Base-by-base conservation (phyloP, 2,329 filamentous ascomycete species). In the Cladosporium sp. region DNA sequence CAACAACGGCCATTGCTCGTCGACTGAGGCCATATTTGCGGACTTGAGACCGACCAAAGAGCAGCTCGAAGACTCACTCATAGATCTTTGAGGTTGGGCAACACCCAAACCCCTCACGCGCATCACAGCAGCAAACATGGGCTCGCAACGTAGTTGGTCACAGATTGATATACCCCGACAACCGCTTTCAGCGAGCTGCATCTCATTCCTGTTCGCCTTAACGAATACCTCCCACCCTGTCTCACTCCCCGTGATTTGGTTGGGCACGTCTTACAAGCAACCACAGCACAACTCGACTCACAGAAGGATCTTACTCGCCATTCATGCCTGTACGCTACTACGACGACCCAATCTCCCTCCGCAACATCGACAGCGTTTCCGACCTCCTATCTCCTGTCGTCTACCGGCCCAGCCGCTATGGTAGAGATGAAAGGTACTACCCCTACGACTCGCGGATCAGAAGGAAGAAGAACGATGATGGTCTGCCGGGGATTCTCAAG, bases 301-400 rank as follows among this genome's bases (percentile, higher is more conserved):
- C n/a, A n/a, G n/a, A n/a, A n/a, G n/a, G n/a, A n/a, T n/a, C n/a
- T 19, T 27, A 8, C 27, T 22, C 44, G 48, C n/a, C 24, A 18
- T 43, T 22, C 40, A 51, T 51, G 48, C 48, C 48, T 36, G 13
- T 19, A 17, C 32, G 37, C 18, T 22, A 47, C 30, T 42, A 49
- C 36, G 30, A 47, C 36, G 50, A 60, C 38, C 20, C 52, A 17
- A 30, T 57, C 27, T 49, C 58, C 30, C 56, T 59, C 20, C 27
- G 24, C 19, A 8, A 41, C 29, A 12, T 24, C 13, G 36, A 34
- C 24, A 32, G 37, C 12, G 15, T 13, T 9, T 41, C 27, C 12
- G 17, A 41, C 24, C 27, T 34, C 7, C 11, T 24, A 22, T 20
- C 45, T 15, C 45, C 45, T 11, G 37, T 48, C 17, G 37, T 48